A percentile compares a stretch with the other conserved stretches of the same genome.
Conservation (phyloP, 2,329 filamentous ascomycete species). For the Curvularia sp. region DNA sequence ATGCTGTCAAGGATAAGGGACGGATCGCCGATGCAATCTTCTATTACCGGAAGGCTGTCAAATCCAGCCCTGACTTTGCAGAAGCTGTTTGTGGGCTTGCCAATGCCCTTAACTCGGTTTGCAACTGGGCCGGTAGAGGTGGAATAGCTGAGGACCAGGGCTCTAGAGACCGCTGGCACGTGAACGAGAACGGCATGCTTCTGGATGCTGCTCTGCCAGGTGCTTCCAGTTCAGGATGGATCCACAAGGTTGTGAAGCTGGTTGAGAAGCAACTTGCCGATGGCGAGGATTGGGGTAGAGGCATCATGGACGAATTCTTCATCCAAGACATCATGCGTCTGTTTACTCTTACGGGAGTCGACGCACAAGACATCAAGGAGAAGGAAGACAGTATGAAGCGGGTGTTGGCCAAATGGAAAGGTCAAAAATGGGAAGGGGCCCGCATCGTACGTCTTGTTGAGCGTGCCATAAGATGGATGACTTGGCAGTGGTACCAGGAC, state of each 20-base stretch:
- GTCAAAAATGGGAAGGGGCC: constrained; percentile 85
- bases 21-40: constrained; percentile 88
- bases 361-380: constrained; percentile 42
- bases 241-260: constrained; percentile 88
- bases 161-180: constrained; percentile 88
- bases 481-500: constrained; percentile 89
- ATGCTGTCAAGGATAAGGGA: constrained; percentile 96
- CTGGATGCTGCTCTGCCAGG: constrained; percentile 71
- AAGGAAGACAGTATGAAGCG: constrained; percentile 48
- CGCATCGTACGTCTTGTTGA: constrained; percentile 83
- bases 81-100: constrained; percentile 96
- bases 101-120: constrained; percentile 95
- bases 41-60: constrained; percentile 90
- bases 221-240: constrained; percentile 75
- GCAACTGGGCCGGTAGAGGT: constrained; percentile 89
- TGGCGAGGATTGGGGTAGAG: constrained; percentile 83
- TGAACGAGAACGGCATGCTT: constrained; percentile 83
- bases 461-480: constrained; percentile 76
- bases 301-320: constrained; percentile 62
- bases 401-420: constrained; percentile 64
- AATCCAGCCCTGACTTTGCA: constrained; percentile 92
- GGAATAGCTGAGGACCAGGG: constrained; percentile 79
- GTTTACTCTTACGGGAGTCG: constrained; percentile 50
- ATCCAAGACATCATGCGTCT: constrained; percentile 56
- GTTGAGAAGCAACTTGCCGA: constrained; percentile 87